phyloP scores from a whole-genome alignment of 2,329 filamentous ascomycete species.

The Talaromyces rugulosus region DNA sequence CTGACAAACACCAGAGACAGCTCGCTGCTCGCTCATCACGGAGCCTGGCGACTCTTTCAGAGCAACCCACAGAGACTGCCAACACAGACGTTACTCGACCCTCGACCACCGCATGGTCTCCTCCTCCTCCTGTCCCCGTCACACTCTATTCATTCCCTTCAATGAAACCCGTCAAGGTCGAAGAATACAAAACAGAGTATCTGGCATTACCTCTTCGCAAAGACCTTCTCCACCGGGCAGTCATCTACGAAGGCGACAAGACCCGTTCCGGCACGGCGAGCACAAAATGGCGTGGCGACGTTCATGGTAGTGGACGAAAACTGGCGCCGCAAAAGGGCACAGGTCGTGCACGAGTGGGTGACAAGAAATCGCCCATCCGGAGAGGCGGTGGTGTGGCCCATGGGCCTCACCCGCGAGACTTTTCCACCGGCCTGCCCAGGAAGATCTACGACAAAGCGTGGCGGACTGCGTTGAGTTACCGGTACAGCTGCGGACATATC shows the following conservation, averaged over 20 bases:
- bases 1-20: slow-evolving; percentile 34
- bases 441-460: slow-evolving; percentile 96
- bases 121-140: slow-evolving; percentile 63
- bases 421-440: slow-evolving; percentile 72
- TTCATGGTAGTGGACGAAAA: slow-evolving; percentile 80
- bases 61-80: slow-evolving; percentile 21
- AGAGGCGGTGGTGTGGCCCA: slow-evolving; percentile 82
- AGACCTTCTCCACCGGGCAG: slow-evolving; percentile 87
- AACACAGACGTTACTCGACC: slow-evolving; percentile 15
- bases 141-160: slow-evolving; percentile 89
- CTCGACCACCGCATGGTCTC: slow-evolving; percentile 30
- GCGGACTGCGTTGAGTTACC: slow-evolving; percentile 88
- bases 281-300: slow-evolving; percentile 75
- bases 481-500: slow-evolving; percentile 81
- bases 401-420: slow-evolving; percentile 90
- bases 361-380: slow-evolving; percentile 75
- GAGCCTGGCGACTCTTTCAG: slow-evolving; percentile 45
- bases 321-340: slow-evolving; percentile 81
- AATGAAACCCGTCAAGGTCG: slow-evolving; percentile 75
- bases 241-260: slow-evolving; percentile 87
- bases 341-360: slow-evolving; percentile 73
- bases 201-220: slow-evolving; percentile 81
- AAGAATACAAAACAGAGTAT: slow-evolving; percentile 75
- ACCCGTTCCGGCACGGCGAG: slow-evolving; percentile 82
- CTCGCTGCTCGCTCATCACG: slow-evolving; percentile 30